Conservation (phyloP, 768 basidiomycete species). For the Agrocybe chaxingu region DNA sequence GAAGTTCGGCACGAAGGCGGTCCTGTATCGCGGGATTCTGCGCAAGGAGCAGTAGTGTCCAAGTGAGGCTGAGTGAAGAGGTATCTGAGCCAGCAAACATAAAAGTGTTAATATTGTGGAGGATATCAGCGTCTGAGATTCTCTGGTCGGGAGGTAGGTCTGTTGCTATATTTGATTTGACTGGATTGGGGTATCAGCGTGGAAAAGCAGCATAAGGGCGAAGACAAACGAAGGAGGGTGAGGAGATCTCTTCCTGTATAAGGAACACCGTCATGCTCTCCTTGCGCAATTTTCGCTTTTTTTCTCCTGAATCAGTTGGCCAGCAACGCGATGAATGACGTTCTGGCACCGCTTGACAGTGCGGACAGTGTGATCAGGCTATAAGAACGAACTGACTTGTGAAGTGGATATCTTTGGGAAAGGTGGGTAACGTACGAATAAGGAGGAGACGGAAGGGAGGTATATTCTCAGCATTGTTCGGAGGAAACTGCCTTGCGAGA, state of each 20-base stretch:
- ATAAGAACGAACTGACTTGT: not conserved
- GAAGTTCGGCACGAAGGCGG: constrained; percentile 68
- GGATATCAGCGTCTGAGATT: constrained; percentile 84
- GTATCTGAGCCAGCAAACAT: constrained; percentile 92
- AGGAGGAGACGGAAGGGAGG: constrained; percentile 46
- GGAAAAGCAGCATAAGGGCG: not conserved
- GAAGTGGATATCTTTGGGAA: not conserved
- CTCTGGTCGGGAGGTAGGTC: constrained; percentile 68
- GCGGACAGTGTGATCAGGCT: constrained; percentile 54
- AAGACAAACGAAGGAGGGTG: constrained; percentile 64
- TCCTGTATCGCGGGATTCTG: constrained; percentile 63
- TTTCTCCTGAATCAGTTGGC: constrained; percentile 74
- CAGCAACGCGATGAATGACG: constrained; percentile 68
- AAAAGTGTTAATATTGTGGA: constrained; percentile 85
- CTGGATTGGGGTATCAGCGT: constrained; percentile 33
- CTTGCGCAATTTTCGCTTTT: constrained; percentile 71
- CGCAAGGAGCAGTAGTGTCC: constrained; percentile 78
- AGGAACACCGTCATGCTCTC: constrained; percentile 44
- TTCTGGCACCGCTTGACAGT: constrained; percentile 55
- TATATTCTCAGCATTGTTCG: constrained; percentile 53
- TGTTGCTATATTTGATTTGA: constrained; percentile 76
- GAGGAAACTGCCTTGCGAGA: constrained; percentile 51
- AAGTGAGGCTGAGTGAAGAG: constrained; percentile 77
- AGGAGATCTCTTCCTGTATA: constrained; percentile 74
- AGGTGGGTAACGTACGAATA: constrained; percentile 48